Evolutionary conservation across 1,284 basidiomycete species (phyloP).

Genomic region (Inonotus obliquus): DNA sequence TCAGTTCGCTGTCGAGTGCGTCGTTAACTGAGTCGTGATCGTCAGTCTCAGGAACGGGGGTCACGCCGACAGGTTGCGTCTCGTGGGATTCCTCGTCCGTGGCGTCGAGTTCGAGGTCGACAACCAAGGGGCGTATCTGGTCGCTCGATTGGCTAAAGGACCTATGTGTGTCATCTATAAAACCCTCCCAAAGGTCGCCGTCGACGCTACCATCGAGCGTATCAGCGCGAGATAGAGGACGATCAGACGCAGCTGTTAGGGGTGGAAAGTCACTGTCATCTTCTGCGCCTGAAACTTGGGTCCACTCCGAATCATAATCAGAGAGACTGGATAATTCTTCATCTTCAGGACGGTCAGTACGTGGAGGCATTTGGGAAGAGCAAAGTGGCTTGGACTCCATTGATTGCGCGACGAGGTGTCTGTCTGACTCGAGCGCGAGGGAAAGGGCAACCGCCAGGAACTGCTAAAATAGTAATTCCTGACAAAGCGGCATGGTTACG

Average conservation of each 20-base stretch:
- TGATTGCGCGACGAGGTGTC: slow-evolving; percentile 2
- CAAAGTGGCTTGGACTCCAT: slow-evolving; percentile 1
- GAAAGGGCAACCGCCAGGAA: neutral
- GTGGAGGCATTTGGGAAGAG: slow-evolving; percentile 9
- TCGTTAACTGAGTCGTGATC: slow-evolving; percentile 14
- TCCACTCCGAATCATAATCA: slow-evolving; percentile 21
- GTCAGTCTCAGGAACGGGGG: slow-evolving; percentile 1
- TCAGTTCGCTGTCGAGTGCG: slow-evolving; percentile 15
- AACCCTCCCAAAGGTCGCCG: slow-evolving; percentile 18
- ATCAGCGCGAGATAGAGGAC: slow-evolving; percentile 16
- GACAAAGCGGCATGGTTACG: slow-evolving; percentile 1
- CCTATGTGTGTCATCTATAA: slow-evolving; percentile 9
- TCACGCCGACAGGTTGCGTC: slow-evolving; percentile 8
- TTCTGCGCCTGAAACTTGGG: slow-evolving; percentile 17
- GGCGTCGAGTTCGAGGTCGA: neutral
- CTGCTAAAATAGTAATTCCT: neutral
- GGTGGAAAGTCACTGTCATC: slow-evolving; percentile 18
- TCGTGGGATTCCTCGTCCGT: slow-evolving; percentile 3
- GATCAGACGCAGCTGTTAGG: slow-evolving; percentile 7
- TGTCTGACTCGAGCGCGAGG: neutral
- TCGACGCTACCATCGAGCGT: slow-evolving; percentile 17
- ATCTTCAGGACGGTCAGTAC: slow-evolving; percentile 14
- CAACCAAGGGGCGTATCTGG: neutral
- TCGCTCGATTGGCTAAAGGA: slow-evolving; percentile 2
- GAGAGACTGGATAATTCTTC: slow-evolving; percentile 18